A percentile compares a stretch with the other conserved stretches of the same genome.
Evolutionary conservation across 1,139 yeast genomes (phyloP).

Genomic region (Protomyces gravidus): DNA sequence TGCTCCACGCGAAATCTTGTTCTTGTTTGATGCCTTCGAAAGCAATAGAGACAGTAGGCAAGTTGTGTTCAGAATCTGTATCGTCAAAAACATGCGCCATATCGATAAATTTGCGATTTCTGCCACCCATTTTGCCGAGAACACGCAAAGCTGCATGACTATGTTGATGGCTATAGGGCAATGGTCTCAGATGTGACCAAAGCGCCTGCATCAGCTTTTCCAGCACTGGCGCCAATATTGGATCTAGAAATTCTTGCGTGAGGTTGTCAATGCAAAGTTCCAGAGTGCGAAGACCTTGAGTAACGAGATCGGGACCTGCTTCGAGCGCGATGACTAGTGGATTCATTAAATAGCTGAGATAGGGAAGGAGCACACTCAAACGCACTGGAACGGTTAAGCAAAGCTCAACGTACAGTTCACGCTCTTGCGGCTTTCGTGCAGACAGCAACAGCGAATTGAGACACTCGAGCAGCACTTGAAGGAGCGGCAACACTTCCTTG

Average conservation of each 20-base stretch:
- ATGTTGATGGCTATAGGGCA: constrained; percentile 89
- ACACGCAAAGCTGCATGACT: constrained; percentile 92
- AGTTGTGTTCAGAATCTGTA: constrained; percentile 54
- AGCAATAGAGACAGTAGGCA: constrained; percentile 60
- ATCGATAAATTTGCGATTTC: constrained; percentile 78
- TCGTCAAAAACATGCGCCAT: constrained; percentile 64
- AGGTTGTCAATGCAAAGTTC: constrained; percentile 96
- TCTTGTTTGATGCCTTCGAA: constrained; percentile 28
- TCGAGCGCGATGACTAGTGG: constrained; percentile 88
- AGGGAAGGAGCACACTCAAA: constrained; percentile 87
- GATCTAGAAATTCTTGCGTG: constrained; percentile 95
- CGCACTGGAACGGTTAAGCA: constrained; percentile 95
- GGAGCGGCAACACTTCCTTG: constrained; percentile 84
- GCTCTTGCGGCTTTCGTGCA: constrained; percentile 81
- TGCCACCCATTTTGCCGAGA: constrained; percentile 91
- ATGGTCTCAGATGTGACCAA: constrained; percentile 86
- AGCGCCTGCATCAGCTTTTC: constrained; percentile 90
- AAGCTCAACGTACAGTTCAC: constrained; percentile 88
- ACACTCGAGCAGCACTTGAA: constrained; percentile 80
- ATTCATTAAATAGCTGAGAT: constrained; percentile 75
- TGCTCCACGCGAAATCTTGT: constrained; percentile 17
- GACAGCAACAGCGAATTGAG: constrained; percentile 76
- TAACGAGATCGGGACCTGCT: constrained; percentile 84
- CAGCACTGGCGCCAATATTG: constrained; percentile 90
- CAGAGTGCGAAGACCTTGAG: constrained; percentile 88